A percentile compares a stretch with the other conserved stretches of the same genome.
Evolutionary conservation across 2,329 filamentous ascomycete species (phyloP).

Genomic region (Aspergillus ochraceus): DNA sequence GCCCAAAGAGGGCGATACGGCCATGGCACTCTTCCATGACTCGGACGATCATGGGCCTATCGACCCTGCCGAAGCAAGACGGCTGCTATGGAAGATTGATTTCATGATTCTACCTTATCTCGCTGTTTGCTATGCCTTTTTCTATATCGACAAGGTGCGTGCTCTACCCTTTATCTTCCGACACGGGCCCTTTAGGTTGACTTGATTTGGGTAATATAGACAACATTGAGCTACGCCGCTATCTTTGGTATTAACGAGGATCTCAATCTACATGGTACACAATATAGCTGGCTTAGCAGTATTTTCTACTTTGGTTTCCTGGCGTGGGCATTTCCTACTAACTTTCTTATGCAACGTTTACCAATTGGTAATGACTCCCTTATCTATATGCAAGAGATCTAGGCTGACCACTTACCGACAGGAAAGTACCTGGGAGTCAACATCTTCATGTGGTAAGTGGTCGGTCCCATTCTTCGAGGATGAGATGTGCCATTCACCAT

Average conservation of each 20-base stretch:
- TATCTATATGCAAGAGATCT: too few species aligned
- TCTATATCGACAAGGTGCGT: slow-evolving; percentile 49
- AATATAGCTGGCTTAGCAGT: slow-evolving; percentile 59
- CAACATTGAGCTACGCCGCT: slow-evolving; percentile 62
- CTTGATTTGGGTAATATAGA: slow-evolving; percentile 35
- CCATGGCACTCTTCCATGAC: slow-evolving; percentile 52
- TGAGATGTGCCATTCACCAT: background rate
- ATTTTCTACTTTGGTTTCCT: slow-evolving; percentile 60
- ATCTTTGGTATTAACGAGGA: slow-evolving; percentile 65
- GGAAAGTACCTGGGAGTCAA: slow-evolving; percentile 57
- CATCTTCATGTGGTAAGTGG: slow-evolving; percentile 57
- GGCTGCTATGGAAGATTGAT: slow-evolving; percentile 57
- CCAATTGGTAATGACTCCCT: slow-evolving; percentile 44
- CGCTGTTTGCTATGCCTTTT: slow-evolving; percentile 56
- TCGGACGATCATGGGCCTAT: slow-evolving; percentile 49
- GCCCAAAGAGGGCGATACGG: slow-evolving; percentile 48
- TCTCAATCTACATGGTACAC: slow-evolving; percentile 55
- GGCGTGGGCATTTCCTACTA: slow-evolving; percentile 56
- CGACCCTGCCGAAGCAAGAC: slow-evolving; percentile 49
- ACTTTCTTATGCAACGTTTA: slow-evolving; percentile 53
- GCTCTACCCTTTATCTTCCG: background rate
- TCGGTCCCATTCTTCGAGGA: background rate
- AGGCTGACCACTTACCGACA: slow-evolving; percentile 10
- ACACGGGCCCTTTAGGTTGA: background rate
- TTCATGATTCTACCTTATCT: slow-evolving; percentile 60